Percentiles rank a stretch among this genome's conserved stretches.
Conservation (phyloP, 2,329 filamentous ascomycete genomes). For the Colletotrichum gigasporum region DNA sequence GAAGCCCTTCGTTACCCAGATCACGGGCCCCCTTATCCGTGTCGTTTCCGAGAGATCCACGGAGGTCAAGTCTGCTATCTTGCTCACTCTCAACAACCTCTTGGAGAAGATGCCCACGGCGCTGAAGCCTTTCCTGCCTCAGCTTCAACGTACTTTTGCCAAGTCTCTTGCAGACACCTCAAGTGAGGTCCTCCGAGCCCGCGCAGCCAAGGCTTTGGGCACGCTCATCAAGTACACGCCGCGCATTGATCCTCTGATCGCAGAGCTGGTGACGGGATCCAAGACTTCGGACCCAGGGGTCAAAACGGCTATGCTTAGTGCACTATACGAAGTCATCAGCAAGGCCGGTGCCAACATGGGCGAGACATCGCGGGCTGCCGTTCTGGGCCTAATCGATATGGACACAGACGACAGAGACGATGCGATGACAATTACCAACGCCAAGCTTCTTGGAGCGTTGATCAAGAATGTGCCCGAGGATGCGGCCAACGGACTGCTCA, state of each 20-base stretch:
- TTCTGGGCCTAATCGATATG: slow-evolving; percentile 87
- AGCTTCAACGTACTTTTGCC: slow-evolving; percentile 95
- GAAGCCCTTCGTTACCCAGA: slow-evolving; percentile 95
- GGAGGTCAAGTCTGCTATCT: slow-evolving; percentile 94
- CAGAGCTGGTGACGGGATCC: slow-evolving; percentile 92
- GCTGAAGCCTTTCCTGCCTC: slow-evolving; percentile 95
- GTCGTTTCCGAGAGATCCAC: slow-evolving; percentile 96
- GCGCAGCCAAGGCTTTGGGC: slow-evolving; percentile 92
- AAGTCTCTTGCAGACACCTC: slow-evolving; percentile 94
- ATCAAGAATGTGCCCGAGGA: slow-evolving; percentile 86
- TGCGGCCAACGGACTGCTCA: slow-evolving; percentile 66
- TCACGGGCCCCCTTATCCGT: slow-evolving; percentile 96
- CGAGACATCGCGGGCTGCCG: slow-evolving; percentile 85
- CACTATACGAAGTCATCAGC: slow-evolving; percentile 93
- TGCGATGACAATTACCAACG: slow-evolving; percentile 87
- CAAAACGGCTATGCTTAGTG: slow-evolving; percentile 95
- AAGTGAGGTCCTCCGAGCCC: slow-evolving; percentile 85
- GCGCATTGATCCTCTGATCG: slow-evolving; percentile 91
- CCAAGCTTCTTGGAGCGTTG: slow-evolving; percentile 87
- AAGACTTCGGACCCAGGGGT: slow-evolving; percentile 90
- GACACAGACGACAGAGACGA: slow-evolving; percentile 80
- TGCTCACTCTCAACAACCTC: slow-evolving; percentile 93
- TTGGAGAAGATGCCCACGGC: slow-evolving; percentile 96
- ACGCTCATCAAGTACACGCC: slow-evolving; percentile 96
- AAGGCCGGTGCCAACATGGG: slow-evolving; percentile 96